A percentile compares a stretch with the other conserved stretches of the same genome.
These are phyloP conservation scores for Aspergillus sp. DNA, from an alignment of 2,329 filamentous ascomycete genomes.

Conservation along the genomic window DNA sequence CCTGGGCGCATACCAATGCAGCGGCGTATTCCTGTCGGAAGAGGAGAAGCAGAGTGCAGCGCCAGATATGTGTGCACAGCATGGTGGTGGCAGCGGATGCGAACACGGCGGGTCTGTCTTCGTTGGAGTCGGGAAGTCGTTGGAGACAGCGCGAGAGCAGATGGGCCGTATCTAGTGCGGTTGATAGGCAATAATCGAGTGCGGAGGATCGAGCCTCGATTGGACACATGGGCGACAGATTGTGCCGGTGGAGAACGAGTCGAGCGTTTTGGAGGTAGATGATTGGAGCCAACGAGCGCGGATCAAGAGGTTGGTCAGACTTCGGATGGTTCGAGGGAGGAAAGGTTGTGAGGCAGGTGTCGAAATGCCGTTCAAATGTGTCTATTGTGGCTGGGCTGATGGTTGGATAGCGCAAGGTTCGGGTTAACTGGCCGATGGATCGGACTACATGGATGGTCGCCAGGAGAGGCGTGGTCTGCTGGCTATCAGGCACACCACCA, in stretches of 20 bases:
- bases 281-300: slow-evolving; percentile 64
- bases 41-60: slow-evolving; percentile 71
- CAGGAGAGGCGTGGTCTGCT: slow-evolving; percentile 62
- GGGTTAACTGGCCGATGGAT: slow-evolving; percentile 64
- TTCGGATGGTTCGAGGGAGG: slow-evolving; percentile 64
- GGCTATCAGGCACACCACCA: slow-evolving; percentile 36
- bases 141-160: slow-evolving; percentile 62
- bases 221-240: slow-evolving; percentile 65
- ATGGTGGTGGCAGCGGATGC: slow-evolving; percentile 63
- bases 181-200: slow-evolving; percentile 65
- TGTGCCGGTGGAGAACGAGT: slow-evolving; percentile 81
- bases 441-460: slow-evolving; percentile 75
- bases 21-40: slow-evolving; percentile 64
- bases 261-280: slow-evolving; percentile 73
- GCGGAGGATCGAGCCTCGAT: slow-evolving; percentile 59
- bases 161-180: slow-evolving; percentile 68
- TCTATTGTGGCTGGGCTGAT: slow-evolving; percentile 61
- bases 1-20: slow-evolving; percentile 64
- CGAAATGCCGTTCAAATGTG: slow-evolving; percentile 76
- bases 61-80: slow-evolving; percentile 77
- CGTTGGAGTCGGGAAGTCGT: slow-evolving; percentile 20
- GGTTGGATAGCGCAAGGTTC: slow-evolving; percentile 58
- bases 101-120: slow-evolving; percentile 49
- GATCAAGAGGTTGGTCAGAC: slow-evolving; percentile 60
- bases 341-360: slow-evolving; percentile 63